Evolutionary conservation across 2,329 filamentous ascomycete species (phyloP).

Genomic region (Dothiorella sarmentorum): DNA sequence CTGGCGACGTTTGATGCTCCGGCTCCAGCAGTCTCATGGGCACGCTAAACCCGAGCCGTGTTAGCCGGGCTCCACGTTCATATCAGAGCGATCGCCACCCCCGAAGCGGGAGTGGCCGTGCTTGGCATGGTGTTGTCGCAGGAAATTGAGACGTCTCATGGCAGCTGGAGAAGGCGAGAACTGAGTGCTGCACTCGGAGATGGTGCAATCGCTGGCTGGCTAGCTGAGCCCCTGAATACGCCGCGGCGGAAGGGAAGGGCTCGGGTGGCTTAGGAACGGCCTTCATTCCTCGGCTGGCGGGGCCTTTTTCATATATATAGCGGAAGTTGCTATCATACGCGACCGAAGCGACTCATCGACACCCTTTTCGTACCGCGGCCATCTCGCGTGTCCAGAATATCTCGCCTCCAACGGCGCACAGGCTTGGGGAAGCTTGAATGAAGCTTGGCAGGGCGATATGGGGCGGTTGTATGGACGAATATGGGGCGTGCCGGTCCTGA

Average conservation of each 20-base stretch:
- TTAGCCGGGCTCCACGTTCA: constrained; percentile 1
- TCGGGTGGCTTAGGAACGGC: too few relatives aligned
- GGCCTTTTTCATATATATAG: neutral
- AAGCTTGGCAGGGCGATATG: neutral
- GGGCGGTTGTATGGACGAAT: neutral
- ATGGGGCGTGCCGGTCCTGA: constrained; percentile 5
- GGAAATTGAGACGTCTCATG: constrained; percentile 13
- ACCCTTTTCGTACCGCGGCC: neutral
- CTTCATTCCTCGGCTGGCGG: neutral
- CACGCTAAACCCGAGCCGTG: neutral
- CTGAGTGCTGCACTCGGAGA: too few relatives aligned
- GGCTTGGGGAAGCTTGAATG: constrained; percentile 12
- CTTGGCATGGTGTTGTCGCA: constrained; percentile 5
- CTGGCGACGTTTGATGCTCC: constrained; percentile 3
- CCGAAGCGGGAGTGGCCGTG: neutral
- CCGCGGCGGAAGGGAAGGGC: neutral
- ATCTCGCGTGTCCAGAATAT: neutral
- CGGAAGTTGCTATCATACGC: too few relatives aligned
- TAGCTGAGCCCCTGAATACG: neutral
- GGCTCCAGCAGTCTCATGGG: constrained; percentile 6
- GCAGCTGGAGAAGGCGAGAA: neutral
- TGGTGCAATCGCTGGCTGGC: too few relatives aligned
- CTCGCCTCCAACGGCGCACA: neutral
- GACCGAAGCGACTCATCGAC: neutral
- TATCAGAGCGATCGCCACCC: neutral